Evolutionary conservation across 768 basidiomycete species (phyloP).

Genomic region (Leccinum broughii): DNA sequence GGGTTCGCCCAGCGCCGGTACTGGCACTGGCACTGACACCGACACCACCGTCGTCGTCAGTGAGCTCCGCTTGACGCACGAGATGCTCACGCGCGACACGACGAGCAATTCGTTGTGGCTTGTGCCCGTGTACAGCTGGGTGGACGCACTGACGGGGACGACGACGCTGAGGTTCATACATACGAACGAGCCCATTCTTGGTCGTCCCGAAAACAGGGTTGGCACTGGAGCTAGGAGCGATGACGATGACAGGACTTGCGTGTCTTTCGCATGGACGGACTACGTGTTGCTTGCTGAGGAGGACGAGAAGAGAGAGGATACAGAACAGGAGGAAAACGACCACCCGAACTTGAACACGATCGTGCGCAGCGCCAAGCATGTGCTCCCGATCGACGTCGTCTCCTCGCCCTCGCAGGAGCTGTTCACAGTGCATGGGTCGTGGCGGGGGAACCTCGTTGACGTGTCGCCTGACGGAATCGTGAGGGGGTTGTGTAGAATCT

Average conservation of each 20-base stretch:
- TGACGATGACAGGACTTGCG: neutral
- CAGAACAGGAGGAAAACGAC: neutral
- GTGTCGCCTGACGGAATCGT: constrained; percentile 18
- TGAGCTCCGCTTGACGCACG: constrained; percentile 26
- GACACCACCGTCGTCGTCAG: neutral
- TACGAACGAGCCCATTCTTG: neutral
- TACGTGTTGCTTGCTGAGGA: constrained; percentile 8
- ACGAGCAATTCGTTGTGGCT: constrained; percentile 10
- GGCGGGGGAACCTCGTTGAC: constrained; percentile 17
- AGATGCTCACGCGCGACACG: constrained; percentile 10
- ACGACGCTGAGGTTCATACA: constrained; percentile 27
- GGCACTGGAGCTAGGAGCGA: neutral
- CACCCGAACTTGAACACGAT: constrained; percentile 2
- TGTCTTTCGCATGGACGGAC: constrained; percentile 19
- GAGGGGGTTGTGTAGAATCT: constrained; percentile 11
- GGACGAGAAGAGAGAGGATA: neutral
- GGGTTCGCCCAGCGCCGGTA: neutral
- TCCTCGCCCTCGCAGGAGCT: constrained; percentile 10
- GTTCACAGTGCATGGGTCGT: constrained; percentile 9
- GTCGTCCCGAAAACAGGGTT: neutral
- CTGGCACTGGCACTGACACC: neutral
- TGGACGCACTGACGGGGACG: constrained; percentile 8
- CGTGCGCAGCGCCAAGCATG: constrained; percentile 2
- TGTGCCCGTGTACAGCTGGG: constrained; percentile 13
- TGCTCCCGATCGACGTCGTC: constrained; percentile 11